These are phyloP conservation scores for Myxozyma mucilagina DNA, from an alignment of 805 yeast species.

Conservation along the genomic window DNA sequence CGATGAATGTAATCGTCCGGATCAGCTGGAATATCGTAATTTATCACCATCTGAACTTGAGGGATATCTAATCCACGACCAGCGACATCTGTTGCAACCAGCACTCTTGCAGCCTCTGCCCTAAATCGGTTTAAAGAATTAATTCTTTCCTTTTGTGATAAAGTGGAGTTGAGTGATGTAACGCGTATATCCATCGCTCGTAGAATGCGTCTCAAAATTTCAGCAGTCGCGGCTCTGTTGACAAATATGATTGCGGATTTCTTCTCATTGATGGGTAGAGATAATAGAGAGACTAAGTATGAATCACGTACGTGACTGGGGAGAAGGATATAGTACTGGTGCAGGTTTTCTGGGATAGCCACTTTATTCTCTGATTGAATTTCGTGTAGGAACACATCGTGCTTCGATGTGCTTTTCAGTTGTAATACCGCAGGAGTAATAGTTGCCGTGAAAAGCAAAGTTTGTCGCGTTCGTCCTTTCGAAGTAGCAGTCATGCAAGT, in stretches of 20 bases:
- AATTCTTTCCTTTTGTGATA: slow-evolving; percentile 90
- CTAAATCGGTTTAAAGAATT: slow-evolving; percentile 89
- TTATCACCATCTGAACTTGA: slow-evolving; percentile 81
- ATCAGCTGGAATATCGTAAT: slow-evolving; percentile 92
- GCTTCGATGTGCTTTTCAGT: slow-evolving; percentile 74
- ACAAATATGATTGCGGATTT: slow-evolving; percentile 84
- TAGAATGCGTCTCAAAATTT: slow-evolving; percentile 74
- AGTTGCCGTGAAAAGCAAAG: slow-evolving; percentile 91
- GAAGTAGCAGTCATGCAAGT: slow-evolving; percentile 76
- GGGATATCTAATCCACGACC: slow-evolving; percentile 98
- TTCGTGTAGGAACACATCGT: slow-evolving; percentile 47
- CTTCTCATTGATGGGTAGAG: slow-evolving; percentile 60
- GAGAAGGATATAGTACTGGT: slow-evolving; percentile 65
- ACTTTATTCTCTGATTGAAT: slow-evolving; percentile 39
- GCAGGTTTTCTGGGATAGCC: slow-evolving; percentile 75
- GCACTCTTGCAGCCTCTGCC: slow-evolving; percentile 89
- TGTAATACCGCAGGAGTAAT: slow-evolving; percentile 89
- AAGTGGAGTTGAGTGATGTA: slow-evolving; percentile 88
- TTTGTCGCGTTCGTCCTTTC: slow-evolving; percentile 70
- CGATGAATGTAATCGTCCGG: slow-evolving; percentile 96
- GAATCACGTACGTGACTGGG: slow-evolving; percentile 93
- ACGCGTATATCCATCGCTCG: slow-evolving; percentile 73
- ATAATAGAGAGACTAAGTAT: slow-evolving; percentile 67
- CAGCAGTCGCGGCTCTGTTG: slow-evolving; percentile 88
- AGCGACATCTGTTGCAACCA: slow-evolving; percentile 96